These are phyloP conservation scores for Melampsora larici-populina DNA, from an alignment of 1,284 basidiomycete species.

Conservation along the genomic window DNA sequence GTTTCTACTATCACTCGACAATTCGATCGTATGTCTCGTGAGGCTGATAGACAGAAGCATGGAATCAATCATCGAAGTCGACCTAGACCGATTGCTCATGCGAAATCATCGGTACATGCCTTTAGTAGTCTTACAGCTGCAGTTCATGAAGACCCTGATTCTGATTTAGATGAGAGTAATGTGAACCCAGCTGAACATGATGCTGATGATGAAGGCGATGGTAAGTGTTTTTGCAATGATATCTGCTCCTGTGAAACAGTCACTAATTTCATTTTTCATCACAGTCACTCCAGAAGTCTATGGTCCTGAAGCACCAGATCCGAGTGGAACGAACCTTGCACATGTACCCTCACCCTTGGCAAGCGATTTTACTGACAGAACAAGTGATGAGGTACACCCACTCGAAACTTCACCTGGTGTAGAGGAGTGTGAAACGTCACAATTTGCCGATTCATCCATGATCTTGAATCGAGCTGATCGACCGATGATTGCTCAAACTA, in stretches of 20 bases:
- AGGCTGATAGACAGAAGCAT: slow-evolving; percentile 59
- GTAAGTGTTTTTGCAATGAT: slow-evolving; percentile 6
- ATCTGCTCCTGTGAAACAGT: not conserved
- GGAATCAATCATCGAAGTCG: slow-evolving; percentile 65
- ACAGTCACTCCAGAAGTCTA: slow-evolving; percentile 40
- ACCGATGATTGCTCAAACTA: slow-evolving; percentile 23
- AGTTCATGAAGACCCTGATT: slow-evolving; percentile 73
- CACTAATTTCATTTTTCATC: not conserved
- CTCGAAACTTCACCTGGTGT: slow-evolving; percentile 7
- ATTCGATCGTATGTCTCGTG: slow-evolving; percentile 58
- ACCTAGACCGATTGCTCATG: slow-evolving; percentile 86
- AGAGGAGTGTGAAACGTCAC: slow-evolving; percentile 26
- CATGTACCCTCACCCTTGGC: not conserved
- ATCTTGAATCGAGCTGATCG: slow-evolving; percentile 44
- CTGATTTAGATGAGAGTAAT: slow-evolving; percentile 46
- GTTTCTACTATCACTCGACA: slow-evolving; percentile 61
- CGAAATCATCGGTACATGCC: slow-evolving; percentile 83
- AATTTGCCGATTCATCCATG: slow-evolving; percentile 1
- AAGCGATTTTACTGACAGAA: slow-evolving; percentile 6
- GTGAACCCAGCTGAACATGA: slow-evolving; percentile 41
- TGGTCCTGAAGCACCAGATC: slow-evolving; percentile 19
- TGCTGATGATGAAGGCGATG: slow-evolving; percentile 43
- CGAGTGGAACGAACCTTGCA: slow-evolving; percentile 1
- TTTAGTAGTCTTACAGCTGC: slow-evolving; percentile 88
- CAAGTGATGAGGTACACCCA: not conserved